Conservation (phyloP, 208 protist species). For the Angomonas deanei region DNA sequence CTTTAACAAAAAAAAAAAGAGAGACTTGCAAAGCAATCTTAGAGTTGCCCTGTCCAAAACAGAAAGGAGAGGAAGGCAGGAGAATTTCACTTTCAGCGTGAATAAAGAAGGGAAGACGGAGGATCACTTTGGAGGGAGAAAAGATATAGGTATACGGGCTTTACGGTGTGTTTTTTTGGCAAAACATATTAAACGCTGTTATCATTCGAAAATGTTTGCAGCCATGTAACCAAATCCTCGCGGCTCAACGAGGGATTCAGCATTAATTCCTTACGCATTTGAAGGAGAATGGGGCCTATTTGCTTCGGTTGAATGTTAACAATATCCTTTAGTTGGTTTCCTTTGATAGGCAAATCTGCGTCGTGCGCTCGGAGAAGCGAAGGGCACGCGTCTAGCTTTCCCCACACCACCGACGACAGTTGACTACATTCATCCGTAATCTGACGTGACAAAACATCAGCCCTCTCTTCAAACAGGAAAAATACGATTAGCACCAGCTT, state of each 20-base stretch:
- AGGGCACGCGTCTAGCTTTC: conserved; percentile 24
- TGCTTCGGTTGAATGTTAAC: conserved; percentile 33
- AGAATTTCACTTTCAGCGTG: no score
- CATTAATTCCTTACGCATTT: conserved; percentile 46
- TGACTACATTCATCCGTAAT: background rate
- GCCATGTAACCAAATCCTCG: background rate
- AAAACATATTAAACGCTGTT: background rate
- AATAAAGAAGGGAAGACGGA: background rate
- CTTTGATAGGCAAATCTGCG: conserved; percentile 50
- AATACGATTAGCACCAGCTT: conserved; percentile 57
- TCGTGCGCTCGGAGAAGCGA: conserved; percentile 39
- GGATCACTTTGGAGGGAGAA: background rate
- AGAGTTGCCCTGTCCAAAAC: background rate
- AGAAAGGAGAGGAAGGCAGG: background rate
- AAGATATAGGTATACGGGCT: background rate
- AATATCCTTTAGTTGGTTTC: conserved; percentile 48
- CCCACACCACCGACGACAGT: conserved; percentile 24
- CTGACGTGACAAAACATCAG: conserved; percentile 7
- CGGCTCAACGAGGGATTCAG: conserved; percentile 28
- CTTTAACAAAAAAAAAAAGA: conserved; percentile 4
- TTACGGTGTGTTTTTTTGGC: background rate
- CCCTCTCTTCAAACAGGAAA: conserved; percentile 27
- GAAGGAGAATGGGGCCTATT: conserved; percentile 43
- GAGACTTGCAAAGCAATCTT: background rate
- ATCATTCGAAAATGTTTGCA: background rate